Base-by-base conservation (phyloP, 176 grass and related monocot species). In the Rhynchospora breviuscula region DNA sequence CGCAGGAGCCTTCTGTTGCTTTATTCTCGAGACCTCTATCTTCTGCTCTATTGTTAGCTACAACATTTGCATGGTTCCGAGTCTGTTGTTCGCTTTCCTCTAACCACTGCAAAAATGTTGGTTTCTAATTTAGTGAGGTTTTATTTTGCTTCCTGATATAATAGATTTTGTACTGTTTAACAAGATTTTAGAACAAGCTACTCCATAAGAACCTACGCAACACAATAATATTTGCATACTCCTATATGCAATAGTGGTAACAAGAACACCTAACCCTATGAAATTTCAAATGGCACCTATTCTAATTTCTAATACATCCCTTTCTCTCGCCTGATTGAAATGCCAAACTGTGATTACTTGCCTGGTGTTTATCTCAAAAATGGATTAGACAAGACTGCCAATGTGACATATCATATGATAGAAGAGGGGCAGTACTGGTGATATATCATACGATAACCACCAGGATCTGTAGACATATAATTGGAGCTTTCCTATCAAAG, bases 1-100 rank as follows among this genome's bases (percentile, higher is more conserved):
- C 88, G 69, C 91, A 29, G 26, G 26, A 91, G 78, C 91, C 90
- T 9, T 91, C 92, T 86, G 93, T 90, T 81, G 94, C 90, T 83
- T 91, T 82, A 21, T 94, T 94, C 63, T 89, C 84, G 65, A 87
- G 78, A 84, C 84, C 90, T 67, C 90, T 87, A 84, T 90, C 87
- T 19, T 93, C 87, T 63, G 73, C 59, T 85, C 85, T 90, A 80
- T 90, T 98, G 73, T 73, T 87, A 19, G 79, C 59, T 85, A 80
- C 89, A 80, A 72, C 80, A 69, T 63, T 61, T 85, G 56, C 29
- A 84, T 59, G 63, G 85, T 61, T 90, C 63, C 80, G 67, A 21
- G 47, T 91, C 56, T 70, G 80, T 70, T 82, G 80, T 51, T 89
- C 78, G 14, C 73, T 57, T 54, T 69, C 85, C 82, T 90, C 86